Evolutionary conservation across 257 asterid genomes (phyloP).

Genomic region (Capsicum pubescens): DNA sequence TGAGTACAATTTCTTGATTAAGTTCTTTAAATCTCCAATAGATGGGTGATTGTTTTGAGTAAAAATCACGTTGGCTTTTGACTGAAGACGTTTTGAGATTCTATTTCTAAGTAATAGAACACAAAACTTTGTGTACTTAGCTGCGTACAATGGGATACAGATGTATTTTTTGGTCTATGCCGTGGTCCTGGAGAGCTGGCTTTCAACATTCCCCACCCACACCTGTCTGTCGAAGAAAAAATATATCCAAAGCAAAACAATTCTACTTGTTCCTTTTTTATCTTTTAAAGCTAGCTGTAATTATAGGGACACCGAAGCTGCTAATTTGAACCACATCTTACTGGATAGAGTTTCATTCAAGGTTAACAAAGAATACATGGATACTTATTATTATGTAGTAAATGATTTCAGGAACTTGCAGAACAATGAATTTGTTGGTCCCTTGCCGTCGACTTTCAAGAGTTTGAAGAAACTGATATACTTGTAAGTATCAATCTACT

Average conservation of each 20-base stretch:
- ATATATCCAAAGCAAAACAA: too few relatives aligned
- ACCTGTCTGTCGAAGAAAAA: not conserved
- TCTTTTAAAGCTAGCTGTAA: not conserved
- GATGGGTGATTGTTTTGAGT: too few relatives aligned
- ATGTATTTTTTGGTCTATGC: not conserved
- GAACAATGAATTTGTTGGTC: not conserved
- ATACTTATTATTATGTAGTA: not conserved
- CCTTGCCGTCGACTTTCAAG: not conserved
- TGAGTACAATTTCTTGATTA: too few relatives aligned
- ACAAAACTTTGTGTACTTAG: not conserved
- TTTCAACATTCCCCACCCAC: not conserved
- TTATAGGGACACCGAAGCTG: not conserved
- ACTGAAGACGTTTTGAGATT: too few relatives aligned
- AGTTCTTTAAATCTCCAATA: too few relatives aligned
- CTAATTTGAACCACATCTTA: not conserved
- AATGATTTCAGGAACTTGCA: conserved; percentile 2
- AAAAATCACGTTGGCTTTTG: too few relatives aligned
- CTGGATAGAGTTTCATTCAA: not conserved
- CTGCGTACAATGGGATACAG: not conserved
- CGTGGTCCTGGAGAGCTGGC: too few relatives aligned
- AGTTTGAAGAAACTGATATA: not conserved
- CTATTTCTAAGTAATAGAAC: too few relatives aligned
- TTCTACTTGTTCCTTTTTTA: too few relatives aligned
- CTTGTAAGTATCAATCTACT: conserved; percentile 7
- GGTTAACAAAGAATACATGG: not conserved